A percentile compares a stretch with the other conserved stretches of the same genome.
Evolutionary conservation across 2,329 filamentous ascomycete species (phyloP).

Genomic region (Epichloe festucae): DNA sequence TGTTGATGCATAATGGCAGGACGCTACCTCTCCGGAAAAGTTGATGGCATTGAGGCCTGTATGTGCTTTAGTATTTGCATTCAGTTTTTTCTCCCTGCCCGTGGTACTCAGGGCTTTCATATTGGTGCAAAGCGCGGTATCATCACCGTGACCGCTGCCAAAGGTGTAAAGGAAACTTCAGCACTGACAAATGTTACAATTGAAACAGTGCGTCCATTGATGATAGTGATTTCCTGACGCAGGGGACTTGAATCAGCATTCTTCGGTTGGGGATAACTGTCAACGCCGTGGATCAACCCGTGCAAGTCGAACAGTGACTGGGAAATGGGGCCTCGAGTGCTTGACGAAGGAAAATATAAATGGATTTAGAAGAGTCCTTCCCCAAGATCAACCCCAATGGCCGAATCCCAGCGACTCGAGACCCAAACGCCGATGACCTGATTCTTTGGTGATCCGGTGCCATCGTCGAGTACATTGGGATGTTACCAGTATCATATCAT

Average conservation of each 20-base stretch:
- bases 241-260: not conserved
- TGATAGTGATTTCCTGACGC: not conserved
- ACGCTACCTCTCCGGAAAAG: constrained; percentile 11
- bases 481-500: constrained; percentile 8
- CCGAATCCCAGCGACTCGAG: constrained; percentile 16
- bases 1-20: constrained; percentile 39
- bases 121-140: too few species aligned
- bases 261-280: too few species aligned
- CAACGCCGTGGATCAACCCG: too few species aligned
- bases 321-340: not conserved
- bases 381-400: too few species aligned
- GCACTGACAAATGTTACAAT: not conserved
- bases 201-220: not conserved
- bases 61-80: not conserved
- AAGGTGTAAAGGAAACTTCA: too few species aligned
- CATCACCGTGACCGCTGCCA: too few species aligned
- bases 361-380: too few species aligned
- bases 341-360: too few species aligned
- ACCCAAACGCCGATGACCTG: constrained; percentile 20
- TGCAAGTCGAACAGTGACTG: not conserved
- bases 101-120: not conserved
- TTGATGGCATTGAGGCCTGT: not conserved
- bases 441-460: constrained; percentile 16
- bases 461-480: constrained; percentile 17
- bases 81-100: not conserved